phyloP scores from a whole-genome alignment of 2,329 filamentous ascomycete genomes.

The Epichloe typhina region DNA sequence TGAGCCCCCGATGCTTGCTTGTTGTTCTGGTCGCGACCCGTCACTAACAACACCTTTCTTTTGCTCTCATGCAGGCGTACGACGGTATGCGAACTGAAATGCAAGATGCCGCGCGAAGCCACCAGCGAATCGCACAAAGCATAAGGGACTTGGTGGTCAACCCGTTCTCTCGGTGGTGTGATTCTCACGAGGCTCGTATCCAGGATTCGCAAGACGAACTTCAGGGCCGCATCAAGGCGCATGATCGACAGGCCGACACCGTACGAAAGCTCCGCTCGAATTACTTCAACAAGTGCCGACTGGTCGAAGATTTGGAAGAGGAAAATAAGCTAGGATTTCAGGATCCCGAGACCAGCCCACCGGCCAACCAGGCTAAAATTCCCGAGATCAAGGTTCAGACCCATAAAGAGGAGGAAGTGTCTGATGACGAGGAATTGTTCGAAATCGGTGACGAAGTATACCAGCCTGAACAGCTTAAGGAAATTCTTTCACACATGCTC shows the following conservation, averaged over 20 bases:
- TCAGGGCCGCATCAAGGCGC: slow-evolving; percentile 77
- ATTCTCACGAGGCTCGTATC: slow-evolving; percentile 80
- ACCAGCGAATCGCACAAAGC: slow-evolving; percentile 91
- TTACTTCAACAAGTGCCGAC: slow-evolving; percentile 97
- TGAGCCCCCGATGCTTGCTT: neutral
- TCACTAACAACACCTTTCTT: slow-evolving; percentile 8
- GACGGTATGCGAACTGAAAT: slow-evolving; percentile 88
- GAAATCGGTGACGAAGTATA: slow-evolving; percentile 89
- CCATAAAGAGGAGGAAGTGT: slow-evolving; percentile 45
- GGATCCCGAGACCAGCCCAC: slow-evolving; percentile 61
- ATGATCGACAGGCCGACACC: slow-evolving; percentile 79
- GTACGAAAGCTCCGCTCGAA: slow-evolving; percentile 89
- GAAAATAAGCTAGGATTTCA: slow-evolving; percentile 98
- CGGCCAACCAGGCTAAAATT: slow-evolving; percentile 39
- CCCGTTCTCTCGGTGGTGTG: slow-evolving; percentile 92
- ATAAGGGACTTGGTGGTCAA: slow-evolving; percentile 92
- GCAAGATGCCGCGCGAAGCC: slow-evolving; percentile 77
- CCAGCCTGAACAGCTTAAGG: slow-evolving; percentile 75
- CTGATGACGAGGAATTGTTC: slow-evolving; percentile 62
- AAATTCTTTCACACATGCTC: slow-evolving; percentile 75
- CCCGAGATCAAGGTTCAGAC: slow-evolving; percentile 82
- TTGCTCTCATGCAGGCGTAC: slow-evolving; percentile 52
- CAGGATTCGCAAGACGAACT: slow-evolving; percentile 93
- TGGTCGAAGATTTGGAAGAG: slow-evolving; percentile 93
- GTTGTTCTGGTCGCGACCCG: neutral